Evolutionary conservation across 2,329 filamentous ascomycete species (phyloP).

Genomic region (Aspergillus sp.): DNA sequence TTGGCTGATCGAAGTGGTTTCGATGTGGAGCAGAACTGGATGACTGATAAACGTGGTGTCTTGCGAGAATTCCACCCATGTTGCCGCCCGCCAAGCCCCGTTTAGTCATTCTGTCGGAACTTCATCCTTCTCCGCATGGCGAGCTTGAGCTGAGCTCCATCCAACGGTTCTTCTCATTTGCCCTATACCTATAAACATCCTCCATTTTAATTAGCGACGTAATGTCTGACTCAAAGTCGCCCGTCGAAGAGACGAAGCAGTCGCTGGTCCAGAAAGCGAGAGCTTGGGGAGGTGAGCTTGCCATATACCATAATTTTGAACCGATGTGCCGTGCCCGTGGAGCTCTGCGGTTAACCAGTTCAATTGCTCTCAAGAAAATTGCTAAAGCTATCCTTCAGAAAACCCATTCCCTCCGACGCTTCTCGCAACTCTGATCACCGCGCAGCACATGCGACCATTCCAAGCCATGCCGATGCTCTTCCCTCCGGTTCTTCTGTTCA

Average conservation of each 20-base stretch:
- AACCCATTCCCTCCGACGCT: slow-evolving; percentile 64
- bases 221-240: slow-evolving; percentile 28
- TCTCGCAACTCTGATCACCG: slow-evolving; percentile 64
- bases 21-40: slow-evolving; percentile 13
- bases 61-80: slow-evolving; percentile 16
- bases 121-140: no score
- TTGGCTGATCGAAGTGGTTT: background rate
- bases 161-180: no score
- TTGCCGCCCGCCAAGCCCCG: slow-evolving; percentile 13
- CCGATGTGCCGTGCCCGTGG: slow-evolving; percentile 8
- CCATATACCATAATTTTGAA: background rate
- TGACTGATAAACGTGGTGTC: slow-evolving; percentile 28
- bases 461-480: slow-evolving; percentile 66
- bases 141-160: no score
- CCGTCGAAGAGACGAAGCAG: slow-evolving; percentile 35
- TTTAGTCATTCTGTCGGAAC: background rate
- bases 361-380: background rate
- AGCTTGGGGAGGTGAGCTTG: slow-evolving; percentile 43
- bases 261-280: slow-evolving; percentile 38
- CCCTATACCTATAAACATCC: background rate
- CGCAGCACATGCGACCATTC: slow-evolving; percentile 66
- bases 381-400: slow-evolving; percentile 45
- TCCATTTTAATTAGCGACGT: background rate
- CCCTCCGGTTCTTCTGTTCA: slow-evolving; percentile 64
- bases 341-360: no score